Percentiles rank a stretch among this genome's conserved stretches.
phyloP scores from a whole-genome alignment of 2,329 filamentous ascomycete species.

The Aspergillus amoenus region DNA sequence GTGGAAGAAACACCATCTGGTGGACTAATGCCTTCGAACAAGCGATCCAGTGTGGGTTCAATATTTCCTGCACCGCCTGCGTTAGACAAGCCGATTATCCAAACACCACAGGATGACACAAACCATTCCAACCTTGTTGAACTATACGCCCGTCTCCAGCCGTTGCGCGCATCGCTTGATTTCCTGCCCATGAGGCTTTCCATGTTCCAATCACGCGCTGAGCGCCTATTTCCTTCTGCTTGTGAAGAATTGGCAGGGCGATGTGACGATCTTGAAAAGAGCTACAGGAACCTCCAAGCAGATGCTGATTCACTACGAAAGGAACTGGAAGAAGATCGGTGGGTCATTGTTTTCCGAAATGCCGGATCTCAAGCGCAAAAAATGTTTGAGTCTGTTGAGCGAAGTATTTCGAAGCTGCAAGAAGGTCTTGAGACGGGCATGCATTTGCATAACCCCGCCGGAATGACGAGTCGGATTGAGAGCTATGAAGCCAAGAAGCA shows the following conservation, averaged over 20 bases:
- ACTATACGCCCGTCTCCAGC: slow-evolving; percentile 93
- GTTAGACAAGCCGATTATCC: slow-evolving; percentile 41
- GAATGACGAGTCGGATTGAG: slow-evolving; percentile 79
- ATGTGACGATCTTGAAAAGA: slow-evolving; percentile 71
- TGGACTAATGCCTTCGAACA: slow-evolving; percentile 53
- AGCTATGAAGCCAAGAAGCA: slow-evolving; percentile 93
- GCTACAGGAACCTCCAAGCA: slow-evolving; percentile 82
- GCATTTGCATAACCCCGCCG: slow-evolving; percentile 69
- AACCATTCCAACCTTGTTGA: slow-evolving; percentile 82
- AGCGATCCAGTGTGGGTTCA: slow-evolving; percentile 66
- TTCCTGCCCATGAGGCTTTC: slow-evolving; percentile 94
- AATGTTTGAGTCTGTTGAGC: slow-evolving; percentile 93
- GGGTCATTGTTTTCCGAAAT: slow-evolving; percentile 93
- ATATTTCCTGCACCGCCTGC: slow-evolving; percentile 55
- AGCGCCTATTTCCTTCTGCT: slow-evolving; percentile 79
- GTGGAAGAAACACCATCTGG: slow-evolving; percentile 76
- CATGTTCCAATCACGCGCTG: slow-evolving; percentile 77
- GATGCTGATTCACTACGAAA: slow-evolving; percentile 87
- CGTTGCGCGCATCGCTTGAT: slow-evolving; percentile 85
- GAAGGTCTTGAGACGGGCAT: slow-evolving; percentile 75
- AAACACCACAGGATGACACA: slow-evolving; percentile 72
- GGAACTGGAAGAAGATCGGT: slow-evolving; percentile 91
- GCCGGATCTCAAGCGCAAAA: slow-evolving; percentile 89
- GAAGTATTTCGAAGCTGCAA: slow-evolving; percentile 77
- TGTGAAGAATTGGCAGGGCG: slow-evolving; percentile 84